Evolutionary conservation across 257 asterid species (phyloP), one percentile per base, ranked within the genome.

Genomic region (Rauvolfia tetraphylla): DNA sequence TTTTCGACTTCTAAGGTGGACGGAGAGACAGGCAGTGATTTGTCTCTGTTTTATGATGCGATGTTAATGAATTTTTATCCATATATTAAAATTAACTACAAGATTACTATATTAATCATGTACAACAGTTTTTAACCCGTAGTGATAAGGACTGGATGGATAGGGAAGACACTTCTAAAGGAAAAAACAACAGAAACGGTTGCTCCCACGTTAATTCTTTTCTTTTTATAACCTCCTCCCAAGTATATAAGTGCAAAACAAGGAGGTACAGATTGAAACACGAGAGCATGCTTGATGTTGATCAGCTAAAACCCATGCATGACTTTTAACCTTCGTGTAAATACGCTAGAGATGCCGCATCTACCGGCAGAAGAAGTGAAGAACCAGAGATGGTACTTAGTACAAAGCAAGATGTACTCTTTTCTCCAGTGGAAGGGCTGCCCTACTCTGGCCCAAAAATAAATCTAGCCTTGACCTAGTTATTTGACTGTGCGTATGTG

Each of bases 221-320:
- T 53, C 66, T 79, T 63, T 77, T 82, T 76, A 46, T 12, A 77
- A 75, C 73, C 72, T 58, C 65, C 61, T 62, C 74, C 81, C 10
- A 80, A 73, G 77, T 6, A 46, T 70, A 74, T n/a, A 27, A 59
- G 11, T 41, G 51, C 9, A 8, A 1, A 73, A 23, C 57, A 75
- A 71, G 61, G 42, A 81, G 76, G 81, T 61, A 48, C 61, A 53
- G 68, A 25, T 56, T 71, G 59, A 80, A 69, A 63, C 76, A 76
- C 53, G 51, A 76, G 74, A 54, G 18, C 25, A 42, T 70, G 71
- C 89, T 81, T 41, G 79, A 88, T n/a, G n/a, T n/a, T n/a, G n/a
- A n/a, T n/a, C n/a, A n/a, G n/a, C 66, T 4, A 49, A 70, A 80
- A 80, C 73, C 78, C n/a, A 78, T 68, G 78, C 75, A n/a, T n/a